Percentiles rank a stretch among this genome's conserved stretches.
These are phyloP conservation scores for Citeromyces matritensis DNA, from an alignment of 805 yeast genomes.

Conservation along the genomic window DNA sequence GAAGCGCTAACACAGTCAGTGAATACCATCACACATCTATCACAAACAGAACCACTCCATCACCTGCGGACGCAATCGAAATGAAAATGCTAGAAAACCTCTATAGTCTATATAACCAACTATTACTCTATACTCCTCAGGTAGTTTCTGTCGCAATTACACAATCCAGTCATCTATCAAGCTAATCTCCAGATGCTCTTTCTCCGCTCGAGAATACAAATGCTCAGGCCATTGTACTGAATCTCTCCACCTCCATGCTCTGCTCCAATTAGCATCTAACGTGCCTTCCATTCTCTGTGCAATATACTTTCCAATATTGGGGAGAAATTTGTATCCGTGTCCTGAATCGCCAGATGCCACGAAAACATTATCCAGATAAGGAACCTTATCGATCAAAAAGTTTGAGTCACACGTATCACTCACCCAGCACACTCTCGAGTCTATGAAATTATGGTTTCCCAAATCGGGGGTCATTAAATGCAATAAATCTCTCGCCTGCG, in stretches of 20 bases:
- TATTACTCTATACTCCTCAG: too few relatives aligned
- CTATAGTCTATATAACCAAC: too few relatives aligned
- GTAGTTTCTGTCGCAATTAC: too few relatives aligned
- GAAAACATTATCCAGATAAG: constrained; percentile 11
- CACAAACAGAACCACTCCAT: too few relatives aligned
- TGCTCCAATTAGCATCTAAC: constrained; percentile 7
- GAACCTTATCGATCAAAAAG: constrained; percentile 19
- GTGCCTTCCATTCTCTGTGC: constrained; percentile 10
- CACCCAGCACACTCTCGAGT: constrained; percentile 7
- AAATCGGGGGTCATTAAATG: constrained; percentile 18
- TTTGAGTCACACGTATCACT: constrained; percentile 18
- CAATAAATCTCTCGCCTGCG: constrained; percentile 13
- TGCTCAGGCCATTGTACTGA: constrained; percentile 5
- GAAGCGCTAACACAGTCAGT: too few relatives aligned
- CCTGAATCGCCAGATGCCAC: constrained; percentile 27
- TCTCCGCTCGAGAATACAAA: constrained; percentile 4
- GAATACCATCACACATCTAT: too few relatives aligned
- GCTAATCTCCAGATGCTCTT: constrained; percentile 5
- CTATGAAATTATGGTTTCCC: constrained; percentile 8
- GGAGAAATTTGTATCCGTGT: constrained; percentile 24
- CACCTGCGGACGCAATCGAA: too few relatives aligned
- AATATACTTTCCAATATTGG: constrained; percentile 24
- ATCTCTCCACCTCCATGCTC: constrained; percentile 16
- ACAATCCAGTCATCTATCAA: constrained; percentile 4
- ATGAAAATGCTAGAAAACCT: too few relatives aligned